Evolutionary conservation across 805 yeast genomes (phyloP), one percentile per base, ranked within the genome.

Genomic region (Komagataella mondaviorum): DNA sequence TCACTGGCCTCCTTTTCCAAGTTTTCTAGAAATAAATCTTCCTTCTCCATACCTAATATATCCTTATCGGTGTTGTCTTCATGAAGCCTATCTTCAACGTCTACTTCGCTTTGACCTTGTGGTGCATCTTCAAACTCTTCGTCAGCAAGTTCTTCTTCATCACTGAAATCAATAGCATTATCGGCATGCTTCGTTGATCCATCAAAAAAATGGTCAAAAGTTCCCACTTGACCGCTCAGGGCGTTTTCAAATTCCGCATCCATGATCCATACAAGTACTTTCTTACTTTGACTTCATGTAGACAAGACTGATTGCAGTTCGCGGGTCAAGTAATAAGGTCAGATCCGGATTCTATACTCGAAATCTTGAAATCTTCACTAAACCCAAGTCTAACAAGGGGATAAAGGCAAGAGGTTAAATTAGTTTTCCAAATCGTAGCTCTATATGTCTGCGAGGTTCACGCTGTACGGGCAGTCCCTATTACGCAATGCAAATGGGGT

Each of bases 131-230:
- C 59, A 2, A 66, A 59, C 52, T 87, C 95, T 48, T 90, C 96
- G 22, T 90, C 97, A 0, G 97, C 97, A 49, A 90, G 70, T 64
- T 90, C 97, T 57, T 90, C 97, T 60, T 87, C 95, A 63, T 88
- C 96, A 60, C 88, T 96, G 63, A 86, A 91, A 65, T 91, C 98
- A 36, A 89, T 71, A 7, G 99, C 99, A 64, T 90, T 91, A 6
- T 80, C 96, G 1, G 93, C 90, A 65, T 90, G 98, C 51, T 76
- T 74, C 2, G 86, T 69, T 65, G 77, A 69, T 17, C 77, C 82
- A 36, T 69, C 75, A 51, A 63, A 63, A 59, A 66, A 56, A 23
- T 56, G 59, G 16, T 64, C 68, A 23, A 65, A 57, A 24, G 61
- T 57, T 2, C 66, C 69, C 43, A 67, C 53, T 53, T 65, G 66